Evolutionary conservation across 345 rosid genomes (phyloP), one percentile per base, ranked within the genome.

Genomic region (Syzygium grande): DNA sequence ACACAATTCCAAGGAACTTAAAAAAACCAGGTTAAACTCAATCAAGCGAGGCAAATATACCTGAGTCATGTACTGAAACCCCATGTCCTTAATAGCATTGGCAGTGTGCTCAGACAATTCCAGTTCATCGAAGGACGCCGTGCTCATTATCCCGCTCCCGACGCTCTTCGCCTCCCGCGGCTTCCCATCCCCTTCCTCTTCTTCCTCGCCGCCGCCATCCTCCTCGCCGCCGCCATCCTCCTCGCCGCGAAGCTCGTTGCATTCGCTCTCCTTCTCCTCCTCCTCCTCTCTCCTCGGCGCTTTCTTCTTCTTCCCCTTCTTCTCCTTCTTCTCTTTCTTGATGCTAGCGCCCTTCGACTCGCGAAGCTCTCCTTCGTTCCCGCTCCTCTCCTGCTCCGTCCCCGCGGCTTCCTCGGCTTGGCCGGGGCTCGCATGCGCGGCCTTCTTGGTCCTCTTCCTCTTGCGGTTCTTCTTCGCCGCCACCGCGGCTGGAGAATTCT

Each of bases 41-140:
- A 63, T 14, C 9, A 68, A 22, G 21, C 12, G 54, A 30, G 83
- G n/a, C 49, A 85, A 63, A 85, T 46, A 23, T 54, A 96, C 99
- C 96, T 96, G 98, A 38, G 99, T 98, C 98, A 97, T 92, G 89
- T 92, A 89, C 92, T 92, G 87, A 87, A 96, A 98, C 14, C 96
- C 96, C 95, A 94, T 97, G 58, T 94, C 94, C 89, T 95, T 92
- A 87, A 98, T 95, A 58, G 98, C 96, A 86, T 87, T 88, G 56
- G 89, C 90, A 61, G 99, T 96, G 22, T 88, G 94, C 73, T 95
- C 94, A 84, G 99, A 95, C 84, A 96, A 89, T 53, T 92, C 94
- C 43, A 96, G 86, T 1, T 96, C 92, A 16, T 93, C 98, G 87
- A 98, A 97, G 12, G 98, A 93, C 38, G 90, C 94, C 19, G 92